A percentile compares a stretch with the other conserved stretches of the same genome.
Evolutionary conservation across 192 early-diverging fungal species (phyloP).

Genomic region (Mortierella hygrophila): DNA sequence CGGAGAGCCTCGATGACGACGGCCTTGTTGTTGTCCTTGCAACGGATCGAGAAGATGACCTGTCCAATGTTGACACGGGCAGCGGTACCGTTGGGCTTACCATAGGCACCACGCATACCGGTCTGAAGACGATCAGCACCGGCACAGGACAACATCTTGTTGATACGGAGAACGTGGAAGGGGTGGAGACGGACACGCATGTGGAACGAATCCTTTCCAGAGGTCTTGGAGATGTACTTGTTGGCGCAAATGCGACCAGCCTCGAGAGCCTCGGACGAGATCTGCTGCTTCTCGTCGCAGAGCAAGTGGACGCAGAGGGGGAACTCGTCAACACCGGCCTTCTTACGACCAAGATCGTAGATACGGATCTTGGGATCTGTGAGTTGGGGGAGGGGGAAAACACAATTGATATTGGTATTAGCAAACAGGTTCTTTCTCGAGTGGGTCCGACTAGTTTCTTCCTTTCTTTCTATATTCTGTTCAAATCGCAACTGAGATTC

Average conservation of each 20-base stretch:
- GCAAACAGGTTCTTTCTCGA: slow-evolving; percentile 74
- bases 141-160: slow-evolving; percentile 99
- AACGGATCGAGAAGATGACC: slow-evolving; percentile 95
- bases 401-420: slow-evolving; percentile 99
- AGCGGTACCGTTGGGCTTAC: slow-evolving; percentile 95
- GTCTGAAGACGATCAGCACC: slow-evolving; percentile 99
- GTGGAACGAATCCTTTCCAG: slow-evolving; percentile 99
- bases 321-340: slow-evolving; percentile 98
- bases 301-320: slow-evolving; percentile 96
- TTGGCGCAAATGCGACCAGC: slow-evolving; percentile 98
- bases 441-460: too few relatives aligned
- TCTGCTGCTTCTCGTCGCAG: slow-evolving; percentile 98
- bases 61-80: slow-evolving; percentile 99
- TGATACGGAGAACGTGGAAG: slow-evolving; percentile 99
- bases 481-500: neutral
- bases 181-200: slow-evolving; percentile 99
- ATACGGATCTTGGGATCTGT: slow-evolving; percentile 97
- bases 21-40: slow-evolving; percentile 95
- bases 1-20: slow-evolving; percentile 88
- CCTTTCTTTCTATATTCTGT: too few relatives aligned
- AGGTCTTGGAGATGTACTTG: slow-evolving; percentile 98
- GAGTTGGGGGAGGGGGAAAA: slow-evolving; percentile 95
- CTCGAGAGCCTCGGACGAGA: slow-evolving; percentile 98
- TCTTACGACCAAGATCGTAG: slow-evolving; percentile 98
- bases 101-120: slow-evolving; percentile 99